These are phyloP conservation scores for Nicotiana sylvestris DNA, from an alignment of 257 asterid genomes.

Conservation along the genomic window DNA sequence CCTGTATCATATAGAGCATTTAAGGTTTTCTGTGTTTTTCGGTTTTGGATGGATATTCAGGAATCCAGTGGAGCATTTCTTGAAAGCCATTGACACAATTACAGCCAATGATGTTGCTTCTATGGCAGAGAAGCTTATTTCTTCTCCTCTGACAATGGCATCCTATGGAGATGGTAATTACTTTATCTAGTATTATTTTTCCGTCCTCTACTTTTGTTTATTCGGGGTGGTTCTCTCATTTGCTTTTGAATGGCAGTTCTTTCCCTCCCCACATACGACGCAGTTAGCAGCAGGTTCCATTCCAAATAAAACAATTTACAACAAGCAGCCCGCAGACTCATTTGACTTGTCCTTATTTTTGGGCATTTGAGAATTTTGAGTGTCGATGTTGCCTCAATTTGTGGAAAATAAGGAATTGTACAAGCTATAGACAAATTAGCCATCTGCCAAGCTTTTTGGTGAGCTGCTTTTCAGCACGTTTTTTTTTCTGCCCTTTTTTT, in stretches of 20 bases:
- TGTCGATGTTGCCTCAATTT: background rate
- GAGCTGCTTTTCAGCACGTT: background rate
- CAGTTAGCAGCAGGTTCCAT: slow-evolving; percentile 44
- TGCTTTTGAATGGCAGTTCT: slow-evolving; percentile 48
- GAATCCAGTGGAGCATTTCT: slow-evolving; percentile 80
- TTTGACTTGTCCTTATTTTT: background rate
- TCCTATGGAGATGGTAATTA: slow-evolving; percentile 82
- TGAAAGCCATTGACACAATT: slow-evolving; percentile 56
- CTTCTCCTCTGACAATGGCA: slow-evolving; percentile 86
- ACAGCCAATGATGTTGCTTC: slow-evolving; percentile 45
- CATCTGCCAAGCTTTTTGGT: background rate
- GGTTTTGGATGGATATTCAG: slow-evolving; percentile 30
- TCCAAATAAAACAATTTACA: slow-evolving; percentile 16
- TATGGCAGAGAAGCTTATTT: slow-evolving; percentile 40
- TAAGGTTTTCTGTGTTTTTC: background rate
- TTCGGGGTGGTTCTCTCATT: background rate
- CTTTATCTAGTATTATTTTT: background rate
- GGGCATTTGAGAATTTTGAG: slow-evolving; percentile 3
- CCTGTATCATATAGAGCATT: background rate
- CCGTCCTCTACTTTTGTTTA: background rate
- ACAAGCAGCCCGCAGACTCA: background rate
- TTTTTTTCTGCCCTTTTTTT: background rate
- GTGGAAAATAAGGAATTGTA: slow-evolving; percentile 10
- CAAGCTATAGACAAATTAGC: background rate
- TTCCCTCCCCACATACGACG: slow-evolving; percentile 65